Conservation (phyloP, 2,329 filamentous ascomycete genomes). For the Cladosporium sp. region DNA sequence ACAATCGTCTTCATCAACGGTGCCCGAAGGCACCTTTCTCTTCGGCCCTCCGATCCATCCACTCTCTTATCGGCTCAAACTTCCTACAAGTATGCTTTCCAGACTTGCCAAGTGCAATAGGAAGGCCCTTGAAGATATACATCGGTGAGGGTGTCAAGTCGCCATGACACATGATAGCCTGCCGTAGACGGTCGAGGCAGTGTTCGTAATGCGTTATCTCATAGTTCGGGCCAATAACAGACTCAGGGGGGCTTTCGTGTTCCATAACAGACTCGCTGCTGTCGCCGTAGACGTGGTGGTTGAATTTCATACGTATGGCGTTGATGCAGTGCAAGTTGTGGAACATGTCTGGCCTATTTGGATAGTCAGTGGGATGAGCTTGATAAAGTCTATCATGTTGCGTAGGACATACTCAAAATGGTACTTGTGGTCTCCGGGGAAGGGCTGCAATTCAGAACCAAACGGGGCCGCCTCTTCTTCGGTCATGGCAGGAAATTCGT, state of each 20-base stretch:
- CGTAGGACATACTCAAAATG: neutral
- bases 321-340: constrained; percentile 29
- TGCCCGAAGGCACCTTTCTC: neutral
- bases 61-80: constrained; percentile 24
- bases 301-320: constrained; percentile 22
- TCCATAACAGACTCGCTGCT: too few relatives aligned
- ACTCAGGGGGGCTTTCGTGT: too few relatives aligned
- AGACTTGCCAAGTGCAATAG: constrained; percentile 22
- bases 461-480: neutral
- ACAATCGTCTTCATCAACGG: too few relatives aligned
- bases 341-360: constrained; percentile 22
- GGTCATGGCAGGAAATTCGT: neutral
- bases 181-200: constrained; percentile 25
- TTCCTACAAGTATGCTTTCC: constrained; percentile 23
- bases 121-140: constrained; percentile 21
- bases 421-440: neutral
- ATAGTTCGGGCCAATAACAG: constrained; percentile 3
- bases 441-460: neutral
- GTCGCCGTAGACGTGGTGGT: constrained; percentile 23
- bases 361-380: neutral
- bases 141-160: constrained; percentile 25
- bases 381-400: neutral
- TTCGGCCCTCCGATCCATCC: constrained; percentile 22
- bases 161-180: constrained; percentile 26
- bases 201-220: constrained; percentile 24